Evolutionary conservation across 106 monocot species (phyloP).

Genomic region (Dendrobium nobile): DNA sequence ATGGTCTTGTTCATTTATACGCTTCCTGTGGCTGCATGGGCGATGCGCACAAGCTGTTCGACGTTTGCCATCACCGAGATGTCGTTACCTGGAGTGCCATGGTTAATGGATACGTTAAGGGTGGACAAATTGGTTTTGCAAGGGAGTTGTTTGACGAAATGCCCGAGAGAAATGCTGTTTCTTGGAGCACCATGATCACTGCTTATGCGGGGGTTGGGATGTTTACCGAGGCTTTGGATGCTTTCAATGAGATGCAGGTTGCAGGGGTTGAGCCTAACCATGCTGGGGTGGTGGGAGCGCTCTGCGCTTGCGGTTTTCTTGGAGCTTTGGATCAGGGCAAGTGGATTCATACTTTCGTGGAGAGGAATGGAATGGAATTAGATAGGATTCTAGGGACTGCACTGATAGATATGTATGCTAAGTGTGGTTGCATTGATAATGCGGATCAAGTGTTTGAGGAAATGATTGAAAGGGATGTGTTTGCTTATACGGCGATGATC

Average conservation of each 20-base stretch:
- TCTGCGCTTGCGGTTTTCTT: conserved; percentile 45
- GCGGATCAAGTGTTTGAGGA: conserved; percentile 45
- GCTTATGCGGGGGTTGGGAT: conserved; percentile 29
- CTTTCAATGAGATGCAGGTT: conserved; percentile 48
- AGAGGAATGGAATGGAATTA: conserved; percentile 22
- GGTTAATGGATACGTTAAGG: conserved; percentile 38
- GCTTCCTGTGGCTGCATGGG: conserved; percentile 14
- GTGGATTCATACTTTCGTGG: conserved; percentile 39
- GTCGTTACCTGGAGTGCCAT: conserved; percentile 52
- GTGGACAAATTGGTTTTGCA: conserved; percentile 20
- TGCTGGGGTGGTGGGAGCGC: conserved; percentile 35
- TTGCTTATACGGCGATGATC: conserved; percentile 75
- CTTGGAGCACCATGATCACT: conserved; percentile 58
- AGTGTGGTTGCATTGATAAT: conserved; percentile 39
- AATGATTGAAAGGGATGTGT: conserved; percentile 64
- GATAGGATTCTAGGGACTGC: conserved; percentile 49
- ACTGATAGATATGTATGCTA: conserved; percentile 60
- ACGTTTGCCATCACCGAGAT: conserved; percentile 21
- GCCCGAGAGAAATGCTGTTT: conserved; percentile 45
- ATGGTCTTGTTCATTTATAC: conserved; percentile 44
- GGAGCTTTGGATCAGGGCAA: conserved; percentile 53
- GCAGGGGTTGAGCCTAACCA: conserved; percentile 34
- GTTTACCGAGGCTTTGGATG: conserved; percentile 34
- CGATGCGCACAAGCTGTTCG: conserved; percentile 31
- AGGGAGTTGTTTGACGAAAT: conserved; percentile 30